Evolutionary conservation across 495 filamentous ascomycete genomes (phyloP).

Genomic region (Talaromyces proteolyticus): DNA sequence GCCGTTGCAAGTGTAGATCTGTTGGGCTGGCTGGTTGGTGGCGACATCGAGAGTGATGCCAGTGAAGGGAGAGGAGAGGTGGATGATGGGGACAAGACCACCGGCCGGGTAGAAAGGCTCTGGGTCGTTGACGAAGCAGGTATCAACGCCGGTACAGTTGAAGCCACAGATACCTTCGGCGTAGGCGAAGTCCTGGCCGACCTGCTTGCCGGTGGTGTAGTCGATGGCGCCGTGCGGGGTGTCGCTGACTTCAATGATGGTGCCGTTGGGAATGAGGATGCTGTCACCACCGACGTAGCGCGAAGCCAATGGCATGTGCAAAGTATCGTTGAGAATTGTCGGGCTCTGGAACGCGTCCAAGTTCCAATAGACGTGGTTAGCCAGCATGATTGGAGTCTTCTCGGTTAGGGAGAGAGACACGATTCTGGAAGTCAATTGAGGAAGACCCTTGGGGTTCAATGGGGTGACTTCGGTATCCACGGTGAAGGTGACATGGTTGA

Average conservation of each 20-base stretch:
- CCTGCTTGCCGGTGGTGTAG: constrained; percentile 70
- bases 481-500: constrained; percentile 73
- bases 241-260: constrained; percentile 58
- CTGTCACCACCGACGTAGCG: constrained; percentile 67
- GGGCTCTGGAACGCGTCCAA: constrained; percentile 71
- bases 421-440: constrained; percentile 40
- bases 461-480: constrained; percentile 30
- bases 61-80: constrained; percentile 48
- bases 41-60: constrained; percentile 70
- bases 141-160: constrained; percentile 73
- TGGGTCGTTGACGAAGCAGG: constrained; percentile 64
- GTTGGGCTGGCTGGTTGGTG: constrained; percentile 70
- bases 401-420: constrained; percentile 69
- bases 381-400: constrained; percentile 76
- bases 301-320: constrained; percentile 66
- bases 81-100: constrained; percentile 57
- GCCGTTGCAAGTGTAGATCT: constrained; percentile 71
- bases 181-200: constrained; percentile 60
- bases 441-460: constrained; percentile 34
- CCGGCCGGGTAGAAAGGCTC: constrained; percentile 50
- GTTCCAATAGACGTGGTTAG: constrained; percentile 86
- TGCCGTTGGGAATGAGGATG: constrained; percentile 74
- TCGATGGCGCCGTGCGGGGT: constrained; percentile 59
- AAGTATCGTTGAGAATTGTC: constrained; percentile 63
- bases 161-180: constrained; percentile 61